Evolutionary conservation across 805 yeast genomes (phyloP).

Genomic region (Candida sithepensis): DNA sequence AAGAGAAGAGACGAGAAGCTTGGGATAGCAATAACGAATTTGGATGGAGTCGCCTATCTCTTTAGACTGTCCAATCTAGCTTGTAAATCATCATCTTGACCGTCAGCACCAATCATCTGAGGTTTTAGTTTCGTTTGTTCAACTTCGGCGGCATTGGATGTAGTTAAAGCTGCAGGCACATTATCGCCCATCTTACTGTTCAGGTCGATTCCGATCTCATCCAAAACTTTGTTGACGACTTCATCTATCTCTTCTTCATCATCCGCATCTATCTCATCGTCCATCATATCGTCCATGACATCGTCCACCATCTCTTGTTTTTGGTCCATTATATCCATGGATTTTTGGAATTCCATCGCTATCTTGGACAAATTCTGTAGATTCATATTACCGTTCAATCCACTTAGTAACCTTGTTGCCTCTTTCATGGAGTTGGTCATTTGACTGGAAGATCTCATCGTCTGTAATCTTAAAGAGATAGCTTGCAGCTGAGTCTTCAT

Average conservation of each 20-base stretch:
- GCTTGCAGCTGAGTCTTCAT: slow-evolving; percentile 98
- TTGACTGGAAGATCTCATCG: slow-evolving; percentile 90
- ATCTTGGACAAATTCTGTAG: slow-evolving; percentile 83
- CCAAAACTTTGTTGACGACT: slow-evolving; percentile 85
- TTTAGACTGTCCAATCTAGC: slow-evolving; percentile 83
- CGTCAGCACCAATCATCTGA: slow-evolving; percentile 33
- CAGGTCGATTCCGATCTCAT: slow-evolving; percentile 92
- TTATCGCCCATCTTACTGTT: slow-evolving; percentile 41
- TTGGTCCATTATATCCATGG: slow-evolving; percentile 96
- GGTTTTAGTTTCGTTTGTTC: slow-evolving; percentile 9
- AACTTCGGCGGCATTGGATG: slow-evolving; percentile 8
- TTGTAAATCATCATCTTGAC: slow-evolving; percentile 79
- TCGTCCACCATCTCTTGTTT: slow-evolving; percentile 99
- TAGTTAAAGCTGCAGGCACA: slow-evolving; percentile 35
- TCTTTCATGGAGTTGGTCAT: slow-evolving; percentile 95
- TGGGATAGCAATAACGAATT: too few relatives aligned
- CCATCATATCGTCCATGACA: slow-evolving; percentile 95
- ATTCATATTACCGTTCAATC: slow-evolving; percentile 86
- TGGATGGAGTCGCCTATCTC: too few relatives aligned
- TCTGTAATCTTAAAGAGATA: slow-evolving; percentile 83
- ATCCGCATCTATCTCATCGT: slow-evolving; percentile 78
- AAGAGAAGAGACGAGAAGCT: too few relatives aligned
- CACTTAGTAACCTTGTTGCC: slow-evolving; percentile 78
- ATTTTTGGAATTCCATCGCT: slow-evolving; percentile 92
- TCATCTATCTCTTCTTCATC: slow-evolving; percentile 86